These are phyloP conservation scores for Metschnikowia sp. DNA, from an alignment of 805 yeast genomes.

Conservation along the genomic window DNA sequence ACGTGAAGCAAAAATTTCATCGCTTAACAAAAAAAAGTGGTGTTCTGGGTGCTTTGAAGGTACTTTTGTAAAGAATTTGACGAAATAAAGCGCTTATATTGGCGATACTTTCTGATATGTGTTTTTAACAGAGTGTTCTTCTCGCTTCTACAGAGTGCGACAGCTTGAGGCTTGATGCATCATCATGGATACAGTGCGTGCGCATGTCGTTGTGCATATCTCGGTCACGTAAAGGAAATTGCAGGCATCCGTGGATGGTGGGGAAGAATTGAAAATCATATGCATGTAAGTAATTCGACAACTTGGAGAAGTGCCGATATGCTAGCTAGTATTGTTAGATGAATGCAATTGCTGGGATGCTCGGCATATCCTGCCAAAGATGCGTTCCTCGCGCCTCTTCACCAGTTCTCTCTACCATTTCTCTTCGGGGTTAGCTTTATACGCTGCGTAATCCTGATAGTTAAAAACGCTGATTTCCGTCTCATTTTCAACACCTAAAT, in stretches of 20 bases:
- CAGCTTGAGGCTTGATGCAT: not conserved
- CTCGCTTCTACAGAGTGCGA: not conserved
- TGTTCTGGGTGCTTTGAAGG: not conserved
- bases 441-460: conserved; percentile 58
- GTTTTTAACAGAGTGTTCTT: conserved; percentile 1
- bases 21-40: not conserved
- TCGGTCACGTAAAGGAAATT: no score
- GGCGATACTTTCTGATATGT: not conserved
- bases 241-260: no score
- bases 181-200: no score
- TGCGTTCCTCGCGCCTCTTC: no score
- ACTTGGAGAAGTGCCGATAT: no score
- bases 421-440: conserved; percentile 81
- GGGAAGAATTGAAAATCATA: no score
- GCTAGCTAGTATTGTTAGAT: no score
- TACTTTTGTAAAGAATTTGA: not conserved
- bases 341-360: no score
- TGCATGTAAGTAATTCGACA: no score
- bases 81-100: no score
- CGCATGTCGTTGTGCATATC: no score
- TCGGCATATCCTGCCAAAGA: no score
- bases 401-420: conserved; percentile 57
- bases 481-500: conserved; percentile 65
- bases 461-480: conserved; percentile 88
- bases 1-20: conserved; percentile 3